These are phyloP conservation scores for Globisporangium sylvaticum DNA, from an alignment of 352 stramenopile species.

Conservation along the genomic window DNA sequence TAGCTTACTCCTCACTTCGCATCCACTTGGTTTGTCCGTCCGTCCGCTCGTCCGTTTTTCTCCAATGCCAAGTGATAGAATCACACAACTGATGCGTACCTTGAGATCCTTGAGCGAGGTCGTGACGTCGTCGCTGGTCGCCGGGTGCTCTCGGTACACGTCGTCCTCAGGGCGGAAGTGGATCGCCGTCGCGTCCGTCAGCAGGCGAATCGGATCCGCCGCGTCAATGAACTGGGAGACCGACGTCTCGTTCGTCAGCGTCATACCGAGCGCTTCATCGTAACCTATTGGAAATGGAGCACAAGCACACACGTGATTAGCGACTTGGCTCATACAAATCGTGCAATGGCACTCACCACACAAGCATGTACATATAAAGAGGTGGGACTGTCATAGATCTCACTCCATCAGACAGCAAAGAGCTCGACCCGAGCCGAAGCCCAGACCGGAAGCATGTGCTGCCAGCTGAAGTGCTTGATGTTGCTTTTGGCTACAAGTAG, in stretches of 20 bases:
- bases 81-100: too few species aligned
- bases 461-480: constrained; percentile 73
- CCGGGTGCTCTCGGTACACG: constrained; percentile 74
- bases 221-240: constrained; percentile 86
- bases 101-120: constrained; percentile 90
- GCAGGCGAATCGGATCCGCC: constrained; percentile 93
- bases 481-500: constrained; percentile 90
- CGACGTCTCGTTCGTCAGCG: constrained; percentile 78
- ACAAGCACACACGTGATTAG: constrained; percentile 7
- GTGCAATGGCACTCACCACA: constrained; percentile 1
- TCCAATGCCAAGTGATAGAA: neutral
- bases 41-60: neutral
- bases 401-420: constrained; percentile 55
- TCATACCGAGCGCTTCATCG: constrained; percentile 86
- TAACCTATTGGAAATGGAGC: constrained; percentile 66
- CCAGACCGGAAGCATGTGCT: constrained; percentile 36
- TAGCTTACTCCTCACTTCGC: constrained; percentile 80
- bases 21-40: neutral
- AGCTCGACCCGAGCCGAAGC: constrained; percentile 18
- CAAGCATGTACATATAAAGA: constrained; percentile 10
- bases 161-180: constrained; percentile 83
- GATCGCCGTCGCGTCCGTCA: constrained; percentile 94
- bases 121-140: constrained; percentile 81
- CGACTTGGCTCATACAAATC: neutral
- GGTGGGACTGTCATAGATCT: constrained; percentile 82